A percentile compares a stretch with the other conserved stretches of the same genome.
Conservation (phyloP, 2,329 filamentous ascomycete species). For the Aschersonia sp. region DNA sequence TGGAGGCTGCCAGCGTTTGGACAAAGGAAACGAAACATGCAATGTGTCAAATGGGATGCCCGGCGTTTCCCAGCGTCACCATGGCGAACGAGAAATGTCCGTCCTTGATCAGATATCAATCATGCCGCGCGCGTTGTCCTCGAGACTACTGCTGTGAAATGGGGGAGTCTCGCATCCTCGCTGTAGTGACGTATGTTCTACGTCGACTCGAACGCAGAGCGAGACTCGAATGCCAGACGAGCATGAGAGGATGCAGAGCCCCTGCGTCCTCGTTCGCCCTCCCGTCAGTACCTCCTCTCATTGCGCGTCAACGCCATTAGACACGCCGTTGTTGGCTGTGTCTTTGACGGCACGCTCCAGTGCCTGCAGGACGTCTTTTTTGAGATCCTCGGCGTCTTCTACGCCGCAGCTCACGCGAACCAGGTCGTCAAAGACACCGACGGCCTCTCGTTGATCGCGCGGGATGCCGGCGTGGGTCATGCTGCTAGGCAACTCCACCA, state of each 20-base stretch:
- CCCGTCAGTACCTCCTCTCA: neutral
- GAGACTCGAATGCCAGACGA: neutral
- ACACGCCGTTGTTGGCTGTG: slow-evolving; percentile 11
- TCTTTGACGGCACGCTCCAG: slow-evolving; percentile 54
- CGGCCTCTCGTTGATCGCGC: slow-evolving; percentile 74
- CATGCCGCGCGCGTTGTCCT: too few species aligned
- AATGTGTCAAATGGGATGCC: too few species aligned
- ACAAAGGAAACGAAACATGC: too few species aligned
- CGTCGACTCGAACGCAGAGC: too few species aligned
- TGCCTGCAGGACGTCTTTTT: slow-evolving; percentile 68
- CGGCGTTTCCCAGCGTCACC: too few species aligned
- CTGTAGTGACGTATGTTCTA: too few species aligned
- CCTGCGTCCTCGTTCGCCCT: too few species aligned
- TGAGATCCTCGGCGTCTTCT: slow-evolving; percentile 78
- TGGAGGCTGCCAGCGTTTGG: too few species aligned
- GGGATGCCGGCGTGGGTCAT: slow-evolving; percentile 99
- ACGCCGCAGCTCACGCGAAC: slow-evolving; percentile 89
- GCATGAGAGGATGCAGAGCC: neutral
- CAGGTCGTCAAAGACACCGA: slow-evolving; percentile 89
- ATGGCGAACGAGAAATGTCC: too few species aligned
- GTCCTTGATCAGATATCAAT: too few species aligned
- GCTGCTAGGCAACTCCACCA: slow-evolving; percentile 82
- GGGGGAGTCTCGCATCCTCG: too few species aligned
- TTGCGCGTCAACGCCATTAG: slow-evolving; percentile 15
- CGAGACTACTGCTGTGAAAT: too few species aligned